Evolutionary conservation across 2,329 filamentous ascomycete genomes (phyloP), one percentile per base, ranked within the genome.

Genomic region (Aspergillus viridinutans): DNA sequence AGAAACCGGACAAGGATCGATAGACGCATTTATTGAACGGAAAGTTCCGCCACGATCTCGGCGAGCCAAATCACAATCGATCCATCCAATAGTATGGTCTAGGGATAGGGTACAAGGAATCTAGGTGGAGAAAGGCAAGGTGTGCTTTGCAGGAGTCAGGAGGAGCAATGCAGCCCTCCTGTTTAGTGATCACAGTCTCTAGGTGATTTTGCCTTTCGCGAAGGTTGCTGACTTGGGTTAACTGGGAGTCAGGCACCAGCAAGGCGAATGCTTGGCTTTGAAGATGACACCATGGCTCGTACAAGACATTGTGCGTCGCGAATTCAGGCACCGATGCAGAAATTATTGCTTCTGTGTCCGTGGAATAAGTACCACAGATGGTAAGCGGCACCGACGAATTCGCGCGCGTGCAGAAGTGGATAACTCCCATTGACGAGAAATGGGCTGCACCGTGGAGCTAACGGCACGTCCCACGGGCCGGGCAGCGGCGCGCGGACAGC

Each of bases 241-340:
- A 21, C 54, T 52, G 43, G n/a, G 20, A 7, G 28, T 38, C 29
- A 47, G 52, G 52, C 23, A 28, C 38, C 25, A 49, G 28, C 20
- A 12, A 49, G 25, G 29, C 25, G 21, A 21, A 12, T 21, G 55
- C 35, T 53, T 55, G 50, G 50, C 50, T 23, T 25, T 28, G 50
- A 47, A 10, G 42, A 42, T 35, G 53, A 53, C 50, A 56, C 40
- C 47, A 53, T 50, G 42, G 53, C 52, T 56, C 50, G 55, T 53
- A 55, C 54, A 56, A 45, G 55, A 43, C 53, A 53, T 49, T 25
- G 23, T 53, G 54, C 48, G 40, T 58, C 28, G 42, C 28, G 32
- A 52, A 42, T 55, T 67, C 60, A 61, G 64, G 64, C 62, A 67
- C 53, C 53, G 60, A 63, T 64, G 63, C 63, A 65, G 61, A 56